Evolutionary conservation across 148 eudicot species (phyloP).

Genomic region (Rhododendron mucronatum): DNA sequence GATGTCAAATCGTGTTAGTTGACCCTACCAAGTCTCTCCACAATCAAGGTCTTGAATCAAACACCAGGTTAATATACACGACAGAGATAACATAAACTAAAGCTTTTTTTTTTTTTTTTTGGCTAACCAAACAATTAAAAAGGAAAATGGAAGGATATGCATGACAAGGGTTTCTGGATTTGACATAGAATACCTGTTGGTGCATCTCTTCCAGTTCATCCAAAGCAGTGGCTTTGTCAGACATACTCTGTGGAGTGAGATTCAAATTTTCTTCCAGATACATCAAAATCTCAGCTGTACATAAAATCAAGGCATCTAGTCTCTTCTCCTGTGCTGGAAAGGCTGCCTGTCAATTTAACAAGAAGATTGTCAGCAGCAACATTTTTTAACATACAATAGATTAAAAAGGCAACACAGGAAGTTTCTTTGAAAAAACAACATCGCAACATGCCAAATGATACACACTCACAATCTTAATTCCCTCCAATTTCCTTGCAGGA

Average conservation of each 20-base stretch:
- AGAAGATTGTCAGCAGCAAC: not conserved
- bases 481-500: not conserved
- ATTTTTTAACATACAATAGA: not conserved
- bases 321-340: constrained; percentile 88
- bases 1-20: not conserved
- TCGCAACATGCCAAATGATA: not conserved
- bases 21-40: not conserved
- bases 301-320: constrained; percentile 79
- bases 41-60: constrained; percentile 2
- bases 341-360: constrained; percentile 55
- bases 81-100: not conserved
- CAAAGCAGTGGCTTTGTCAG: constrained; percentile 74
- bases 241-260: constrained; percentile 78
- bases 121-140: not conserved
- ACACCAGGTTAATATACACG: not conserved
- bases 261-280: constrained; percentile 82
- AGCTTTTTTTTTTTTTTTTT: not conserved
- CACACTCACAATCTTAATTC: not conserved
- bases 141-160: not conserved
- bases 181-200: constrained; percentile 52
- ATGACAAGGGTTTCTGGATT: not conserved
- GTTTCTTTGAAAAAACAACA: not conserved
- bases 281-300: constrained; percentile 59
- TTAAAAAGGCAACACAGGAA: not conserved
- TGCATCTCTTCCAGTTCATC: constrained; percentile 92